Base-by-base conservation (phyloP, 2,329 filamentous ascomycete genomes). In the Beauveria varroae region DNA sequence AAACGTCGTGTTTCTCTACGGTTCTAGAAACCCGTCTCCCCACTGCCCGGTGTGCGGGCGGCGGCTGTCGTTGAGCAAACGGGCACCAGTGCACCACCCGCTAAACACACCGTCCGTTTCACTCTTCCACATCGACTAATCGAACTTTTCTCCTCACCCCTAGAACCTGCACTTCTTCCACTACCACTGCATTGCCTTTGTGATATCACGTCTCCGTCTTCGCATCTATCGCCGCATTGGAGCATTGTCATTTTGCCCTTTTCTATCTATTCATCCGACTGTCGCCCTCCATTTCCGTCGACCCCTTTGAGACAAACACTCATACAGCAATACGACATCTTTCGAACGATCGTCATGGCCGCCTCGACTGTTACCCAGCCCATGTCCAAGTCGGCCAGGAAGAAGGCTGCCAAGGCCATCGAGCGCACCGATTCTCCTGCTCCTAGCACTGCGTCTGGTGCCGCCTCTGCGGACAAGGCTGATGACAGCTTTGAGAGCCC, bases 401-500 rank as follows among this genome's bases (percentile, higher is more conserved):
- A 89, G 82, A 86, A 85, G 79, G 77, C 74, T 58, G 71, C 80
- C 65, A 85, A 81, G 77, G 73, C 73, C 61, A 70, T 75, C 60
- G 75, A 76, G 67, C 80, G 81, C 65, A 81, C 77, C 69, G 79
- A 82, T 62, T 85, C 83, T 49, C 79, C 82, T 61, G 80, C 83
- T 28, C 78, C 81, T 46, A 79, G 80, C 67, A 62, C 66, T 47
- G 71, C 76, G 62, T 77, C 81, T 61, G 74, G 76, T 63, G 73
- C 78, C 53, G 72, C 78, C 59, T 79, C 81, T 63, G 81, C 81
- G 75, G 74, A 86, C 69, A 79, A 79, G 63, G 75, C 77, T 56
- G 86, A 90, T 62, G 85, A 85, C 63, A 70, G 74, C 64, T 79
- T 78, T 64, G 93, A 97, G 73, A 92, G 85, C 69, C 80, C 86